Evolutionary conservation across 1,284 basidiomycete genomes (phyloP).

Genomic region (Sanghuangporus sanghuang): DNA sequence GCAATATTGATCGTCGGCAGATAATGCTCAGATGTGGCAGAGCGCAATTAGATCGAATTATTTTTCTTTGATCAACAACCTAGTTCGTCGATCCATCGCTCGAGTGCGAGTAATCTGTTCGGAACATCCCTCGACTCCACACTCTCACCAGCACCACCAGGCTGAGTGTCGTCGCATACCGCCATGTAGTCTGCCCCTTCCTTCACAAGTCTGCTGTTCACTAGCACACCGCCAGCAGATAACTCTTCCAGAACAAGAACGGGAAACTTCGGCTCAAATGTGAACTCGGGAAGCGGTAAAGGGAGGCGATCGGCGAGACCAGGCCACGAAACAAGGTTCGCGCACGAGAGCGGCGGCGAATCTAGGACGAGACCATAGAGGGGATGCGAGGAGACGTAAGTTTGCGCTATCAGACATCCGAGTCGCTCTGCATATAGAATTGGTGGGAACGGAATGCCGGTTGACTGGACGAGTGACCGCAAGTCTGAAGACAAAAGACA

Average conservation of each 20-base stretch:
- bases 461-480: conserved; percentile 31
- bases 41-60: neutral
- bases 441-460: conserved; percentile 57
- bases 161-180: neutral
- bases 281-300: conserved; percentile 42
- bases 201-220: conserved; percentile 33
- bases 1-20: neutral
- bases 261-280: conserved; percentile 61
- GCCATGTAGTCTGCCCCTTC: conserved; percentile 24
- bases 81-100: conserved; percentile 15
- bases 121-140: neutral
- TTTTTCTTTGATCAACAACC: conserved; percentile 7
- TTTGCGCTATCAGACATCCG: conserved; percentile 54
- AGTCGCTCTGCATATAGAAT: conserved; percentile 51
- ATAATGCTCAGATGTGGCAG: neutral
- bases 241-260: conserved; percentile 44
- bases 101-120: conserved; percentile 1
- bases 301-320: conserved; percentile 28
- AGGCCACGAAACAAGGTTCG: conserved; percentile 18
- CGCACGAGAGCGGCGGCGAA: conserved; percentile 47
- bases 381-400: conserved; percentile 62
- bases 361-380: conserved; percentile 57
- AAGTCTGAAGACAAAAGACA: conserved; percentile 18
- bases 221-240: conserved; percentile 30
- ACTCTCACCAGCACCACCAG: neutral